Evolutionary conservation across 1,284 basidiomycete genomes (phyloP).

Genomic region (Leccinum griseonigrum): DNA sequence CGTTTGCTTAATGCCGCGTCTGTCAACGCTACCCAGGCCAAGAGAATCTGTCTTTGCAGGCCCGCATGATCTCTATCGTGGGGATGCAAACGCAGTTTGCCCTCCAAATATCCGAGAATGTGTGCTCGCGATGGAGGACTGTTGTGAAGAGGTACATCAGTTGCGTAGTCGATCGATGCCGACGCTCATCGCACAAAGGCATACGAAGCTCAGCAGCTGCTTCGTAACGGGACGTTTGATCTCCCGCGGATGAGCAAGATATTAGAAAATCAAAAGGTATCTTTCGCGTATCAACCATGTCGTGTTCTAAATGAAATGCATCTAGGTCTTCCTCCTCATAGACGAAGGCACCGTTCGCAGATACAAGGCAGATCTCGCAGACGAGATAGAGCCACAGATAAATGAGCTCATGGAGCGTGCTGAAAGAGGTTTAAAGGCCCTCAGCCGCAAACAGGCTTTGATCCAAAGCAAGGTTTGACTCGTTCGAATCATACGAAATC

Average conservation of each 20-base stretch:
- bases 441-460: conserved; percentile 57
- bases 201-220: conserved; percentile 63
- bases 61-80: conserved; percentile 55
- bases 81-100: conserved; percentile 60
- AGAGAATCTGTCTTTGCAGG: conserved; percentile 68
- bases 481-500: background rate
- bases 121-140: conserved; percentile 69
- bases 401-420: conserved; percentile 68
- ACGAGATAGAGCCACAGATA: conserved; percentile 78
- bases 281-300: conserved; percentile 8
- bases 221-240: conserved; percentile 67
- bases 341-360: conserved; percentile 64
- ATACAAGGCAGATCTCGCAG: conserved; percentile 69
- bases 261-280: conserved; percentile 60
- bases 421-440: conserved; percentile 57
- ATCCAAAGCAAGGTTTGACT: conserved; percentile 56
- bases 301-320: conserved; percentile 4
- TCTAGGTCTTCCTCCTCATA: conserved; percentile 67
- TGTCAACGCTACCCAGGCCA: conserved; percentile 57
- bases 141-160: conserved; percentile 60
- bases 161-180: background rate
- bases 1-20: conserved; percentile 44
- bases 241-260: conserved; percentile 65
- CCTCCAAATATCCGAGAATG: conserved; percentile 70
- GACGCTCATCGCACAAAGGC: conserved; percentile 39